phyloP scores from a whole-genome alignment of 225 moss, liverwort and hornwort species.

The Pseudisothecium myosuroides region DNA sequence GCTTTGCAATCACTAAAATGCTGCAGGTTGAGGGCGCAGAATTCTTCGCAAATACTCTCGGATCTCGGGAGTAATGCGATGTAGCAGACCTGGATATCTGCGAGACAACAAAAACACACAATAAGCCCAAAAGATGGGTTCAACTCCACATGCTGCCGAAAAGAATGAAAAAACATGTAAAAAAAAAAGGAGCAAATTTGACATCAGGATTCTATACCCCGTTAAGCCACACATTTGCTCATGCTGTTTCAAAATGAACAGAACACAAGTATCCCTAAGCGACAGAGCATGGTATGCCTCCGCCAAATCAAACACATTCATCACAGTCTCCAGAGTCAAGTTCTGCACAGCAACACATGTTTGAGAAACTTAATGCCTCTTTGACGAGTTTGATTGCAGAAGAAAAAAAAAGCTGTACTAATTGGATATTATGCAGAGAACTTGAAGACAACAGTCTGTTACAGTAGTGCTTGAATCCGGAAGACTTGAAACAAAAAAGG shows the following conservation, averaged over 20 bases:
- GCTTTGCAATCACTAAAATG: conserved; percentile 12
- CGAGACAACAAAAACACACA: not conserved
- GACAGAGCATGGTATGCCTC: conserved; percentile 95
- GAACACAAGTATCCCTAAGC: conserved; percentile 87
- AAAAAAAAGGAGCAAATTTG: not conserved
- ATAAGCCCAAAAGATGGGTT: not conserved
- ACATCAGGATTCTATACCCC: conserved; percentile 31
- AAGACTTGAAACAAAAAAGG: not conserved
- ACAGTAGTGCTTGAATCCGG: not conserved
- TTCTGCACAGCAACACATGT: conserved; percentile 45
- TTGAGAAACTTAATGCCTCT: not conserved
- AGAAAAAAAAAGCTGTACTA: not conserved
- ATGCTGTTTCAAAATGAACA: conserved; percentile 87
- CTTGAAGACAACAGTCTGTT: not conserved
- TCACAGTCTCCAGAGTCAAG: conserved; percentile 82
- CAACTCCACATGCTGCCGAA: not conserved
- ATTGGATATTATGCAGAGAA: not conserved
- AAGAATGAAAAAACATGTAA: not conserved
- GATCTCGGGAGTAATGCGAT: conserved; percentile 82
- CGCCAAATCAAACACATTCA: conserved; percentile 85
- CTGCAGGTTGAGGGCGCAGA: conserved; percentile 69
- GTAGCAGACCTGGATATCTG: conserved; percentile 70
- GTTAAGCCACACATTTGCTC: conserved; percentile 73
- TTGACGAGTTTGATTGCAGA: not conserved
- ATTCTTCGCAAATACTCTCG: conserved; percentile 88